Conservation (phyloP, 2,329 filamentous ascomycete species). For the Exophiala phaeomuriformis region DNA sequence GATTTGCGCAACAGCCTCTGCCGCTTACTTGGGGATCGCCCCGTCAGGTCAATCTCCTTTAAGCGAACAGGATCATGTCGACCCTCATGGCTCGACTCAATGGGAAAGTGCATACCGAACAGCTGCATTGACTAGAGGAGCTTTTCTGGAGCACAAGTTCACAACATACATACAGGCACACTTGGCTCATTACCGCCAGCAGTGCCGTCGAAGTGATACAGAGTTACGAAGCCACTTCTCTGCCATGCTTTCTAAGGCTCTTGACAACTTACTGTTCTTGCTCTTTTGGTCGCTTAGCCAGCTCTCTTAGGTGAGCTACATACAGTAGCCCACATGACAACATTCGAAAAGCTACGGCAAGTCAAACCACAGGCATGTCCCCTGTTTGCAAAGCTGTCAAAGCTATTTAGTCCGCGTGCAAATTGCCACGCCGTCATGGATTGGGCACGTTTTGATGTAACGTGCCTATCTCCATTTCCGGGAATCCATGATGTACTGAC, state of each 20-base stretch:
- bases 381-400: conserved; percentile 7
- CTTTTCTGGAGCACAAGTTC: not conserved
- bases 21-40: conserved; percentile 4
- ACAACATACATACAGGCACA: no score
- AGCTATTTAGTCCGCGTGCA: not conserved
- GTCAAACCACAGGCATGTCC: conserved; percentile 11
- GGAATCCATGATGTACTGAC: conserved; percentile 11
- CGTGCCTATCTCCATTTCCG: not conserved
- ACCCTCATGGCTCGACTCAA: not conserved
- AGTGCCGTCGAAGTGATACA: no score
- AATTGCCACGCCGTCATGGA: conserved; percentile 4
- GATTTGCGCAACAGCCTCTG: not conserved
- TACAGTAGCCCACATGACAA: not conserved
- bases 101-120: not conserved
- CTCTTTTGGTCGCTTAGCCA: no score
- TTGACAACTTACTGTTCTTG: no score
- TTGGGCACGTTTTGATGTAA: not conserved
- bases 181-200: no score
- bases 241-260: no score
- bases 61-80: conserved; percentile 2
- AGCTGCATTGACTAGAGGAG: not conserved
- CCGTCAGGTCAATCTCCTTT: conserved; percentile 1
- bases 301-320: no score
- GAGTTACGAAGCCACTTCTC: no score
- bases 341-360: not conserved